phyloP scores from a whole-genome alignment of 306 rosid genomes.

The Coriaria nepalensis region DNA sequence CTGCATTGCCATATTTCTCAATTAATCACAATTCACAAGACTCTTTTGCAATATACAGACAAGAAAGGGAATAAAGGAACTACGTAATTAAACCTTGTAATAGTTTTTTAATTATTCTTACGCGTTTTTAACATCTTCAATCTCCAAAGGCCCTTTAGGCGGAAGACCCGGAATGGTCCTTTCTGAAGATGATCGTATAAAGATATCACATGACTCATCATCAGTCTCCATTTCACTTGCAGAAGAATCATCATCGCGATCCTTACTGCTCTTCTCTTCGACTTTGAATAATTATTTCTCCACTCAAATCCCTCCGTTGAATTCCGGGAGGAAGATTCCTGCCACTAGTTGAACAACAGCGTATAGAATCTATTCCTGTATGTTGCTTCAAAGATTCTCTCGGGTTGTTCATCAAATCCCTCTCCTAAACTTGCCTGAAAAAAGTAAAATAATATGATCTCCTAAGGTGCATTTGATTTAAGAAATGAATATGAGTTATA shows the following conservation, averaged over 20 bases:
- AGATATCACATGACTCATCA: background rate
- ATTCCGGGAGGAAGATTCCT: constrained; percentile 22
- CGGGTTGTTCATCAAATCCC: constrained; percentile 29
- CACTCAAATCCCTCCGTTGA: constrained; percentile 52
- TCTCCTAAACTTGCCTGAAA: constrained; percentile 26
- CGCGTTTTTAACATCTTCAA: constrained; percentile 85
- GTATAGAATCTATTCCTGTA: constrained; percentile 45
- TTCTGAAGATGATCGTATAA: constrained; percentile 40
- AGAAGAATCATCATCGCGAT: constrained; percentile 22
- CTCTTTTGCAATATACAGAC: background rate
- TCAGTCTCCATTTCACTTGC: constrained; percentile 36
- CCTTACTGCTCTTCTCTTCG: constrained; percentile 25
- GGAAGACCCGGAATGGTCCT: constrained; percentile 75
- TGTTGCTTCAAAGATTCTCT: constrained; percentile 40
- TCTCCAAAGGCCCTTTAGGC: constrained; percentile 58
- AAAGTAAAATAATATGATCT: constrained; percentile 2
- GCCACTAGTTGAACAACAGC: constrained; percentile 39
- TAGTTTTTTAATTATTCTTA: constrained; percentile 22
- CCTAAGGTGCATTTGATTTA: background rate
- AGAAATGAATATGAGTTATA: background rate
- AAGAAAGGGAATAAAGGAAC: constrained; percentile 1
- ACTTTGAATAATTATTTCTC: constrained; percentile 29
- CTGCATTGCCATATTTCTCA: constrained; percentile 29
- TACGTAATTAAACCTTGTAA: background rate
- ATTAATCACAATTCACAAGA: constrained; percentile 1